Base-by-base conservation (phyloP, 768 basidiomycete species). In the Tylopilus rubrobrunneus region DNA sequence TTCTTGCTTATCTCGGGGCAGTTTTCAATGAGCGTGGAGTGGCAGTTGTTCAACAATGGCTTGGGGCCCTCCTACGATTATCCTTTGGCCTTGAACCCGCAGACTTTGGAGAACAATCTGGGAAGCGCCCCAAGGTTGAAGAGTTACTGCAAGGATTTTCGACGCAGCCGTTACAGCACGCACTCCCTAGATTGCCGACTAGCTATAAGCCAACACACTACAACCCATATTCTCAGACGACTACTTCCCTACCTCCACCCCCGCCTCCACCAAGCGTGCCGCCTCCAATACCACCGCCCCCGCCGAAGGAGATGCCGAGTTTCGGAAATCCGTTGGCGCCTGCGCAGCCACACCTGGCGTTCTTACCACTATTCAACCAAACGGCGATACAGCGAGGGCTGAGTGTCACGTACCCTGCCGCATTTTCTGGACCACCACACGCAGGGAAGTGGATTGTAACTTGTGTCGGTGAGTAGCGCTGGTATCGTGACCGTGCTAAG, bases 321-420 rank as follows among this genome's bases (percentile, higher is more conserved):
- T 61, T 72, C 36, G 65, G 75, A 12, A 88, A 87, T 66, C 83
- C 85, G 29, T 63, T 85, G 48, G 74, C 83, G 27, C 83, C 84
- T 15, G 84, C 83, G n/a, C 81, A 81, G 62, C 84, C 83, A 3
- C 72, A 75, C 48, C 66, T 81, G 17, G 81, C 87, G 14, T 87
- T 85, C 67, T 70, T 90, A 37, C 83, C 87, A 0, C 63, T 86
- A 29, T 89, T 90, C 69, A 89, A 89, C 66, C 84, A 89, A 70
- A 82, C 80, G 3, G 86, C 86, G 42, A 70, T 74, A 44, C 87
- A 88, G 60, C 80, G 86, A 39, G 77, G 84, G 43, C 73, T 87
- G 53, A 73, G 68, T 21, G 78, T 88, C 9, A 78, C 82, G 48
- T 90, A 88, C 60, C 71, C 74, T 12, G 79, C 84, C 6, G 68